Evolutionary conservation across 73 alveolate species (phyloP).

Genomic region (Symbiodinium pilosum): DNA sequence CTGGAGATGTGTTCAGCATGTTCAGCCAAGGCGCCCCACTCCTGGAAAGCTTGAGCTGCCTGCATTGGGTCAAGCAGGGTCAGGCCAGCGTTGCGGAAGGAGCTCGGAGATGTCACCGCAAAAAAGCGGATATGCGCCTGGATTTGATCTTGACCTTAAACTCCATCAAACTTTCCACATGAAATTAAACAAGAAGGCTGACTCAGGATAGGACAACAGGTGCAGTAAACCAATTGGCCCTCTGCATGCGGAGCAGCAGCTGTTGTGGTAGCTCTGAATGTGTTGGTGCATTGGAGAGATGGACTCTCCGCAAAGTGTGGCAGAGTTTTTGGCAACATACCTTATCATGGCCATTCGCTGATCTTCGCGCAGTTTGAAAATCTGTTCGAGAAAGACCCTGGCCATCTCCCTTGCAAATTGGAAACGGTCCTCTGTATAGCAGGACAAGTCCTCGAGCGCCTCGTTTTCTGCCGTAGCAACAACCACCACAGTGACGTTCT

Average conservation of each 20-base stretch:
- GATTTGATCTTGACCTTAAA: neutral
- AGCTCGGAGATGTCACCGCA: slow-evolving; percentile 50
- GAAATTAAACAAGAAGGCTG: no score
- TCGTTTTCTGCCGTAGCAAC: neutral
- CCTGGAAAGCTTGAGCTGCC: neutral
- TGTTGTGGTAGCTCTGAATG: slow-evolving; percentile 65
- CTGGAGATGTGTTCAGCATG: neutral
- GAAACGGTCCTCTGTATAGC: slow-evolving; percentile 44
- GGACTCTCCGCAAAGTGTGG: slow-evolving; percentile 79
- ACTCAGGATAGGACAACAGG: no score
- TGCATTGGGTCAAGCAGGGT: neutral
- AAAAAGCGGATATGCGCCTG: slow-evolving; percentile 89
- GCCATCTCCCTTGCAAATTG: slow-evolving; percentile 79
- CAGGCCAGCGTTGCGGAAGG: slow-evolving; percentile 5
- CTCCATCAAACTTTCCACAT: no score
- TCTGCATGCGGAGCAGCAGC: neutral
- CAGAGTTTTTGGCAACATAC: neutral
- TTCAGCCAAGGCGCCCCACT: neutral
- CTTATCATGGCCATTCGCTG: slow-evolving; percentile 12
- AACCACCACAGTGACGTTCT: slow-evolving; percentile 64
- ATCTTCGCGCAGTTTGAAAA: neutral
- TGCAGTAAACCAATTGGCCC: neutral
- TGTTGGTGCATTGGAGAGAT: slow-evolving; percentile 68
- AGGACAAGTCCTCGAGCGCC: slow-evolving; percentile 26
- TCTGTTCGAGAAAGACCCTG: slow-evolving; percentile 19